These are phyloP conservation scores for Yarrowia sp. DNA, from an alignment of 805 yeast genomes.

Conservation along the genomic window DNA sequence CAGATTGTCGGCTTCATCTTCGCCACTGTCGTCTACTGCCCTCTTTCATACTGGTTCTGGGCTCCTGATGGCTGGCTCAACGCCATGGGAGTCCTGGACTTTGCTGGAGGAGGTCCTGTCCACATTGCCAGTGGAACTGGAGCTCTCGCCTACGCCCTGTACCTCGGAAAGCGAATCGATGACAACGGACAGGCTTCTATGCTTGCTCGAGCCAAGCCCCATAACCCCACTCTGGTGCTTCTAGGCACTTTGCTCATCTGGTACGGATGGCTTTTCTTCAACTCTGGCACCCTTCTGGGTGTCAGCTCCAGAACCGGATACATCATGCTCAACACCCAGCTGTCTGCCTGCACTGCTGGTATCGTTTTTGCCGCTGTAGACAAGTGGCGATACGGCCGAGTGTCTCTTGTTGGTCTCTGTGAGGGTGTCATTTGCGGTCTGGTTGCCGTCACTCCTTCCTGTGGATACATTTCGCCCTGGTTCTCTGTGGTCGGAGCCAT, in stretches of 20 bases:
- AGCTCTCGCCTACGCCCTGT: slow-evolving; percentile 87
- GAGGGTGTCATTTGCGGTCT: slow-evolving; percentile 90
- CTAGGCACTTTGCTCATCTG: slow-evolving; percentile 91
- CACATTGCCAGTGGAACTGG: slow-evolving; percentile 93
- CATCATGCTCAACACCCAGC: slow-evolving; percentile 64
- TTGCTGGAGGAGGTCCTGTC: slow-evolving; percentile 99
- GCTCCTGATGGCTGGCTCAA: slow-evolving; percentile 87
- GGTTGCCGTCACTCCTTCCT: slow-evolving; percentile 95
- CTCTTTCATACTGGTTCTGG: slow-evolving; percentile 98
- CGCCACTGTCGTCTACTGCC: slow-evolving; percentile 94
- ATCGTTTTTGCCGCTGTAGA: slow-evolving; percentile 46
- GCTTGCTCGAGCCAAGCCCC: slow-evolving; percentile 68
- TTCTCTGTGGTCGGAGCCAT: slow-evolving; percentile 46
- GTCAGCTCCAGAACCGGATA: slow-evolving; percentile 44
- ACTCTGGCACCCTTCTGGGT: slow-evolving; percentile 93
- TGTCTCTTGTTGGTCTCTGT: slow-evolving; percentile 84
- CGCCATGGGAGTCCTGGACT: slow-evolving; percentile 80
- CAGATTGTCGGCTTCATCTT: slow-evolving; percentile 90
- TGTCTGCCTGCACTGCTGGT: slow-evolving; percentile 50
- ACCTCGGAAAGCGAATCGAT: slow-evolving; percentile 86
- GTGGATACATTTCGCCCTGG: slow-evolving; percentile 49
- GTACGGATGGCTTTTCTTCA: slow-evolving; percentile 99
- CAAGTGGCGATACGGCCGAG: slow-evolving; percentile 29
- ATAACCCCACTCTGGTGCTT: slow-evolving; percentile 86
- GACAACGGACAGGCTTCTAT: slow-evolving; percentile 49